Evolutionary conservation across 2,329 filamentous ascomycete genomes (phyloP).

Genomic region (Aspergillus sp.): DNA sequence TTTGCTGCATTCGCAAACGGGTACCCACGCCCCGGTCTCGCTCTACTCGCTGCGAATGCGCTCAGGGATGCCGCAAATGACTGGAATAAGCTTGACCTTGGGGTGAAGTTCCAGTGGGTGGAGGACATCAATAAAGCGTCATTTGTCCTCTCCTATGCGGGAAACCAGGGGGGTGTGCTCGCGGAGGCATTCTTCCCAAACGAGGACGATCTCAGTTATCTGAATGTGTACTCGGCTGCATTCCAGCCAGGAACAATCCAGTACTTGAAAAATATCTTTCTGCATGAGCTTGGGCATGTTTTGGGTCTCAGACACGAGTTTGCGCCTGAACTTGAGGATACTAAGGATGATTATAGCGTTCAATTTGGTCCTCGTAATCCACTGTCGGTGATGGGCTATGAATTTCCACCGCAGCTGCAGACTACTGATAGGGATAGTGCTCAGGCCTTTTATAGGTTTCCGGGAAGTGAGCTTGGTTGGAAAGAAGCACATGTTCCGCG

Average conservation of each 20-base stretch:
- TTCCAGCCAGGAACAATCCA: constrained; percentile 9
- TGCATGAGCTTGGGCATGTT: constrained; percentile 15
- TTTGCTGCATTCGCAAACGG: constrained; percentile 10
- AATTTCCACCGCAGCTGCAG: constrained; percentile 10
- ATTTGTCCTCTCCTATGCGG: constrained; percentile 9
- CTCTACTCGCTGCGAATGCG: constrained; percentile 1
- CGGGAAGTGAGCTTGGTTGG: constrained; percentile 1
- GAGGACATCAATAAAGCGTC: constrained; percentile 2
- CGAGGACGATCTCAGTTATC: constrained; percentile 12
- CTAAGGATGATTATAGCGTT: neutral
- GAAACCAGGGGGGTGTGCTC: constrained; percentile 2
- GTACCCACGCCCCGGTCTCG: constrained; percentile 2
- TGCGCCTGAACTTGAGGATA: constrained; percentile 11
- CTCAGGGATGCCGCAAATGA: constrained; percentile 11
- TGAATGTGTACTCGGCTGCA: constrained; percentile 10
- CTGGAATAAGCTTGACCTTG: constrained; percentile 8
- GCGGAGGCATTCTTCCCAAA: constrained; percentile 9
- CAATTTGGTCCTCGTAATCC: constrained; percentile 12
- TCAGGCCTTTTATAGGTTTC: constrained; percentile 5
- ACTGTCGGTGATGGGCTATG: constrained; percentile 9
- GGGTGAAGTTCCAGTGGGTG: constrained; percentile 8
- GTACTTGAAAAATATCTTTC: constrained; percentile 15
- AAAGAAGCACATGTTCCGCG: neutral
- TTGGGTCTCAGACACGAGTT: constrained; percentile 14
- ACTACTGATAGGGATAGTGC: constrained; percentile 5